Evolutionary conservation across 2,329 filamentous ascomycete genomes (phyloP).

Genomic region (Colletotrichum phormii): DNA sequence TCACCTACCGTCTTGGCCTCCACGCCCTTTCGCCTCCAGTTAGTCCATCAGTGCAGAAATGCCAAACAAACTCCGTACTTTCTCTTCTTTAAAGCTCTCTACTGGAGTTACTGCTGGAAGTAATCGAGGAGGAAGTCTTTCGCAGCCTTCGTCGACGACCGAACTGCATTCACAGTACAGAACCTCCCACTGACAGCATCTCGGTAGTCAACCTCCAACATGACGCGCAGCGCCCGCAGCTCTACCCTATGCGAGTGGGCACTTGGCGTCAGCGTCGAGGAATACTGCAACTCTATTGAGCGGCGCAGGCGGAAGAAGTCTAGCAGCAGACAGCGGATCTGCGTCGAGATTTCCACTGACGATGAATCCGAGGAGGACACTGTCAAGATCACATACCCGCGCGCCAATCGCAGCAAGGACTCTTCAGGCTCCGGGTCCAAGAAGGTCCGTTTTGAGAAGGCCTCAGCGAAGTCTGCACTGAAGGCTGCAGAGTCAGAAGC

Average conservation of each 20-base stretch:
- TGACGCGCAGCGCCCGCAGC: slow-evolving; percentile 30
- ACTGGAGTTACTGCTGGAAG: background rate
- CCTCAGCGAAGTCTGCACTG: slow-evolving; percentile 50
- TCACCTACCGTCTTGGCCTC: background rate
- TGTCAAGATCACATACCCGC: slow-evolving; percentile 61
- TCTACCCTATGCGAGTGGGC: slow-evolving; percentile 53
- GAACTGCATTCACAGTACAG: no score
- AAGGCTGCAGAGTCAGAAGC: slow-evolving; percentile 43
- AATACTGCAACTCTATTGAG: slow-evolving; percentile 38
- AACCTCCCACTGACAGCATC: background rate
- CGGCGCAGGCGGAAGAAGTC: slow-evolving; percentile 26
- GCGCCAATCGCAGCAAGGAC: slow-evolving; percentile 42
- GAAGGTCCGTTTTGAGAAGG: slow-evolving; percentile 57
- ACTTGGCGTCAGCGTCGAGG: slow-evolving; percentile 50
- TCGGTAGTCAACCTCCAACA: background rate
- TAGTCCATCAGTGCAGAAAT: background rate
- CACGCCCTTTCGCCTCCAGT: background rate
- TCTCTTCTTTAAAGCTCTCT: background rate
- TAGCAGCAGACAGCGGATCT: slow-evolving; percentile 41
- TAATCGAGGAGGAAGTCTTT: background rate
- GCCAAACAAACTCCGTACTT: background rate
- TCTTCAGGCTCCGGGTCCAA: slow-evolving; percentile 43
- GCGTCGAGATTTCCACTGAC: slow-evolving; percentile 60
- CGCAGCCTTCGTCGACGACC: background rate
- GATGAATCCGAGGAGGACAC: slow-evolving; percentile 63